These are phyloP conservation scores for Penicillium sp. DNA, from an alignment of 2,329 filamentous ascomycete species.

Conservation along the genomic window DNA sequence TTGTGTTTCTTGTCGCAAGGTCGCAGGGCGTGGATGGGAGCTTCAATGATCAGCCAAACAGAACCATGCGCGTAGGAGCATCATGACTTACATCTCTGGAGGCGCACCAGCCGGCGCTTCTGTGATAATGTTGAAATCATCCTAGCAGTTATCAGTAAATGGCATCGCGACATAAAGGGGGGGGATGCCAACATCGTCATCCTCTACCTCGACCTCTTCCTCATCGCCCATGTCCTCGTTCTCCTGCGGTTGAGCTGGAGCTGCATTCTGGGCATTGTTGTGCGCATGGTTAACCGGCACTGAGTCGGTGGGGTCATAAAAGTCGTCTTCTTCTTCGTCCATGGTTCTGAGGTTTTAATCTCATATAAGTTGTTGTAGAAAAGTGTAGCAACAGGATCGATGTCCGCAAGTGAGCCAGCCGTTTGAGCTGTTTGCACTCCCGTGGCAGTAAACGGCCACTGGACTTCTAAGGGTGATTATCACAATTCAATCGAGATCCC, in stretches of 20 bases:
- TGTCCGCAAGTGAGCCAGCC: constrained; percentile 12
- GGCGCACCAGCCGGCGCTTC: constrained; percentile 44
- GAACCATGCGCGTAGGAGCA: constrained; percentile 2
- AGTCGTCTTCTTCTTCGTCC: constrained; percentile 48
- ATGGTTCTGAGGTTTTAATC: constrained; percentile 27
- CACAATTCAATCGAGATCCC: neutral
- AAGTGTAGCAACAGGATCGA: constrained; percentile 10
- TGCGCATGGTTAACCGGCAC: constrained; percentile 30
- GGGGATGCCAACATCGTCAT: constrained; percentile 27
- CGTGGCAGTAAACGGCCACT: neutral
- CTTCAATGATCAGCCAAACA: constrained; percentile 28
- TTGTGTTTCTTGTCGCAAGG: constrained; percentile 34
- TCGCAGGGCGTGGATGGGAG: constrained; percentile 38
- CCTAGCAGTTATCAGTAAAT: constrained; percentile 28
- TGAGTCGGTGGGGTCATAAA: constrained; percentile 42
- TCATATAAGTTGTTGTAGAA: constrained; percentile 2
- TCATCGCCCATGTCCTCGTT: constrained; percentile 38
- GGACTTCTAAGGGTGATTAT: neutral
- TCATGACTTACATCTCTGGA: constrained; percentile 34
- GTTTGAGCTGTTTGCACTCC: constrained; percentile 26
- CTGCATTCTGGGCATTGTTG: constrained; percentile 27
- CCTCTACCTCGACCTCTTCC: constrained; percentile 41
- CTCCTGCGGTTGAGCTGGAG: constrained; percentile 30
- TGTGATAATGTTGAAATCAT: constrained; percentile 50
- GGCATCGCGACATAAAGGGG: neutral